A percentile compares a stretch with the other conserved stretches of the same genome.
Conservation (phyloP, 495 filamentous ascomycete genomes). For the Neurospora tetrasperma region DNA sequence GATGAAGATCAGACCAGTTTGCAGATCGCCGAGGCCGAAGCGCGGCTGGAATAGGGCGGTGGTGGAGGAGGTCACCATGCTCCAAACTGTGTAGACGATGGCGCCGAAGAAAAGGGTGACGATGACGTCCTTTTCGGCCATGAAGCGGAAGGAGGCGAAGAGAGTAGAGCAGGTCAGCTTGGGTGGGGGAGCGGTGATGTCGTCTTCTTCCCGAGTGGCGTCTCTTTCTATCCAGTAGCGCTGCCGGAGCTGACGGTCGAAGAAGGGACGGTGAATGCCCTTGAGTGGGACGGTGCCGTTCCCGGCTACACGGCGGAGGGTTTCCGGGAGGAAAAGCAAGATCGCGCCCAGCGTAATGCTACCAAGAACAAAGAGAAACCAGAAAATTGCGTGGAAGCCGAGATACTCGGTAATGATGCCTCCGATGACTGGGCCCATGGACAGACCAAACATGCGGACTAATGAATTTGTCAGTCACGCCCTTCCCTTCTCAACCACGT, state of each 20-base stretch:
- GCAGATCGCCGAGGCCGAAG: constrained; percentile 40
- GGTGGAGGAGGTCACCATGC: constrained; percentile 22
- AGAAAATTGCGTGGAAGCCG: constrained; percentile 59
- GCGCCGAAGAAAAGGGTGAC: constrained; percentile 46
- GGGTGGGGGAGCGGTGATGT: constrained; percentile 23
- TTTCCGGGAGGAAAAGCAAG: constrained; percentile 46
- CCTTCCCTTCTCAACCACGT: not conserved
- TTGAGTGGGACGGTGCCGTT: constrained; percentile 38
- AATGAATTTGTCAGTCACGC: constrained; percentile 9
- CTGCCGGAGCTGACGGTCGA: constrained; percentile 35
- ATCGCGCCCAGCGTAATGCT: constrained; percentile 33
- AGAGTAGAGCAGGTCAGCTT: constrained; percentile 36
- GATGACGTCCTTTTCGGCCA: constrained; percentile 50
- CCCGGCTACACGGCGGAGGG: constrained; percentile 55
- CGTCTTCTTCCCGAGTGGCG: not conserved
- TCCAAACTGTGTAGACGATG: constrained; percentile 20
- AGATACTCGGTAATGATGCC: constrained; percentile 51
- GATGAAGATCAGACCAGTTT: constrained; percentile 34
- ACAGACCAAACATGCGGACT: constrained; percentile 36
- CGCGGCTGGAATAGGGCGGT: constrained; percentile 29
- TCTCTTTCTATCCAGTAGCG: constrained; percentile 6
- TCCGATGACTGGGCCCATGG: constrained; percentile 51
- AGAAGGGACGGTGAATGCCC: constrained; percentile 20
- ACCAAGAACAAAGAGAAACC: constrained; percentile 49
- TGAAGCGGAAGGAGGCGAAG: constrained; percentile 46